These are phyloP conservation scores for Neonectria ditissima DNA, from an alignment of 2,329 filamentous ascomycete genomes.

Conservation along the genomic window DNA sequence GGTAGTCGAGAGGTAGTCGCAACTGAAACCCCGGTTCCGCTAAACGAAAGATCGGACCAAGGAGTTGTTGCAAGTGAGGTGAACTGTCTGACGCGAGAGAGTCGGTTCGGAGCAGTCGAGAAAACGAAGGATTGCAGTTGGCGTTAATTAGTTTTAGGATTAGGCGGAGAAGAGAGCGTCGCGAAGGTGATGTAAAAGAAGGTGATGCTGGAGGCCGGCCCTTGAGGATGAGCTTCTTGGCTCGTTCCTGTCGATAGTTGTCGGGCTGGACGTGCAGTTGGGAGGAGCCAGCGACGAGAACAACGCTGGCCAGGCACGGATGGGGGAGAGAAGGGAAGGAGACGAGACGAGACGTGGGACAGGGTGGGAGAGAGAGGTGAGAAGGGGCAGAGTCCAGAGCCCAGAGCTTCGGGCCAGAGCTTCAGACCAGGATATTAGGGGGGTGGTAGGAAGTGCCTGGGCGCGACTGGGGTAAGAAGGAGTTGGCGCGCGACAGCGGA, in stretches of 20 bases:
- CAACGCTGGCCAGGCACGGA: constrained; percentile 42
- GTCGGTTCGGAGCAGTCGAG: constrained; percentile 30
- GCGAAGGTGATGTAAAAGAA: constrained; percentile 36
- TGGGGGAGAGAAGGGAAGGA: constrained; percentile 32
- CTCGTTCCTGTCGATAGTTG: constrained; percentile 44
- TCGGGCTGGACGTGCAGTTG: constrained; percentile 37
- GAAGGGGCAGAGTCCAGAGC: constrained; percentile 28
- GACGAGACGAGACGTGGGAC: constrained; percentile 34
- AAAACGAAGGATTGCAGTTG: constrained; percentile 44
- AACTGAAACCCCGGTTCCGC: constrained; percentile 47
- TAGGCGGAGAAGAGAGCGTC: constrained; percentile 42
- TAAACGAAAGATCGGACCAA: constrained; percentile 37
- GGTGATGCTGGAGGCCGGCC: constrained; percentile 35
- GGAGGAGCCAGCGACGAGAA: constrained; percentile 41
- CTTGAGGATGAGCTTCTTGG: constrained; percentile 37
- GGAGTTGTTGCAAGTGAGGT: constrained; percentile 33
- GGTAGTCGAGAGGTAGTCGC: constrained; percentile 46
- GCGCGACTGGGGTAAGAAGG: constrained; percentile 11
- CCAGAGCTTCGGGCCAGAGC: constrained; percentile 29
- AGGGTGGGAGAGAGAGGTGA: constrained; percentile 27
- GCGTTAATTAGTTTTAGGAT: constrained; percentile 43
- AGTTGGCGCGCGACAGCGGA: constrained; percentile 8
- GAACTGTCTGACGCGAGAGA: constrained; percentile 24
- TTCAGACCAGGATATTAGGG: constrained; percentile 31
- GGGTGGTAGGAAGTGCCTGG: constrained; percentile 19